These are phyloP conservation scores for Ajuga chamaepitys DNA, from an alignment of 257 asterid genomes.

Conservation along the genomic window DNA sequence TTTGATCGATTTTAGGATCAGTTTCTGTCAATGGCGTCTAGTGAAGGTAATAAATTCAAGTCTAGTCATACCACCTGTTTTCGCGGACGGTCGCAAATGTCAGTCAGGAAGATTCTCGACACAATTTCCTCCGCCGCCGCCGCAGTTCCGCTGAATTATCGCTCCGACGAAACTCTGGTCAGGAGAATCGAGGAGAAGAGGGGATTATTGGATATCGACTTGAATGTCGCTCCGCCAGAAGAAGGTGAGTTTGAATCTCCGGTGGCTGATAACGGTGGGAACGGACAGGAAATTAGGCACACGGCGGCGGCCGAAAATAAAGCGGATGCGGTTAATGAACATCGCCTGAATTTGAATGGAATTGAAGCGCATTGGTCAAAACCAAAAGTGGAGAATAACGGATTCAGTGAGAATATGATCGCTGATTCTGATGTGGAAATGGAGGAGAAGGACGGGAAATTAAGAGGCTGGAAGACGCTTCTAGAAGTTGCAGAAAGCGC, in stretches of 20 bases:
- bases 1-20: background rate
- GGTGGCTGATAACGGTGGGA: background rate
- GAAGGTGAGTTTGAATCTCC: constrained; percentile 11
- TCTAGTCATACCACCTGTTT: too few species aligned
- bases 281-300: background rate
- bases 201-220: constrained; percentile 24
- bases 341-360: background rate
- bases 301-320: constrained; percentile 3
- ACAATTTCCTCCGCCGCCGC: background rate
- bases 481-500: constrained; percentile 21
- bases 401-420: background rate
- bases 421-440: background rate
- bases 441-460: background rate
- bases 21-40: constrained; percentile 16
- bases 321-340: background rate
- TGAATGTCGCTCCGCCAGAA: constrained; percentile 30
- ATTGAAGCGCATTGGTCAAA: constrained; percentile 13
- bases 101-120: background rate
- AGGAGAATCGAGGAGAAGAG: constrained; percentile 15
- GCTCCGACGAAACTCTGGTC: background rate
- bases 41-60: background rate
- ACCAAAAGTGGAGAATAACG: background rate
- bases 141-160: background rate
- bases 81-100: constrained; percentile 2
- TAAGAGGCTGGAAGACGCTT: constrained; percentile 21